phyloP scores from a whole-genome alignment of 148 eudicot species.

The Diospyros lotus region DNA sequence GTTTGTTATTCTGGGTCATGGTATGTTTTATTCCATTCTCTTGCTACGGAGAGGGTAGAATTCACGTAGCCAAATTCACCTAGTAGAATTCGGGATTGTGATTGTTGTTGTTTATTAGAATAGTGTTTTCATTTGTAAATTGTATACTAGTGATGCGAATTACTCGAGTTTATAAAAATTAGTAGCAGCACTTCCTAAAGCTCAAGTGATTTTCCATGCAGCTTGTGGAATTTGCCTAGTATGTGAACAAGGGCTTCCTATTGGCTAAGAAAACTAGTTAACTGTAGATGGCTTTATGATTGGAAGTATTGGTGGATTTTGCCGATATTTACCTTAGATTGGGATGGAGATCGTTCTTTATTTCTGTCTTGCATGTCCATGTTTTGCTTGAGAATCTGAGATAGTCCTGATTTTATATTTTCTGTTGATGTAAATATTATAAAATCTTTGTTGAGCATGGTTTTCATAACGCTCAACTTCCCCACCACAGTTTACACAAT shows the following conservation, averaged over 20 bases:
- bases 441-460: not conserved
- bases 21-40: no score
- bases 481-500: slow-evolving; percentile 1
- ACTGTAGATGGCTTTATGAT: not conserved
- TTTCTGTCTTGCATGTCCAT: slow-evolving; percentile 1
- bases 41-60: not conserved
- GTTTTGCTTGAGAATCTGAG: not conserved
- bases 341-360: not conserved
- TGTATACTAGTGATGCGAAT: not conserved
- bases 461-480: not conserved
- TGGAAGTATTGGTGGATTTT: not conserved
- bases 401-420: not conserved
- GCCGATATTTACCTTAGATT: not conserved
- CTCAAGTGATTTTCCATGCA: not conserved
- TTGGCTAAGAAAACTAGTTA: not conserved
- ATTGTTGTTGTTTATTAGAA: not conserved
- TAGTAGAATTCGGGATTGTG: not conserved
- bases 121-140: not conserved
- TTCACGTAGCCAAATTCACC: not conserved
- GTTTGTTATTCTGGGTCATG: no score
- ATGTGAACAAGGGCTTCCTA: not conserved
- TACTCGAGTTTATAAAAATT: not conserved
- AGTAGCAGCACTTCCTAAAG: not conserved
- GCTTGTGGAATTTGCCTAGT: not conserved
- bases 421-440: not conserved